These are phyloP conservation scores for Trichoderma sp. DNA, from an alignment of 2,329 filamentous ascomycete species.

Conservation along the genomic window DNA sequence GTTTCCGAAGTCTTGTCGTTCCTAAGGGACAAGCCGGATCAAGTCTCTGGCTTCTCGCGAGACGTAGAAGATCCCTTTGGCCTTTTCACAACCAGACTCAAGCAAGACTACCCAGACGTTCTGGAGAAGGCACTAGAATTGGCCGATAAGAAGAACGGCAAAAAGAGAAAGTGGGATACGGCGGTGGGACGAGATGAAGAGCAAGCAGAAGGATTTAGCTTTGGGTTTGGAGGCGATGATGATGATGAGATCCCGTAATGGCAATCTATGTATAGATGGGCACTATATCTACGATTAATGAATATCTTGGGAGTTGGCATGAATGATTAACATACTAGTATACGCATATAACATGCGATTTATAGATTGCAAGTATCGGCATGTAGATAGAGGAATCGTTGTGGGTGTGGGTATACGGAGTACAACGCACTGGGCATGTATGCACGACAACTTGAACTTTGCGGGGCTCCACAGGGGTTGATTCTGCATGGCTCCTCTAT, in stretches of 20 bases:
- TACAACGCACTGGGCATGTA: background rate
- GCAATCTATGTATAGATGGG: background rate
- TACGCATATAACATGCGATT: background rate
- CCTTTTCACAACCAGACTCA: conserved; percentile 71
- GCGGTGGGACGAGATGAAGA: conserved; percentile 53
- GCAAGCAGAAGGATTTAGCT: conserved; percentile 33
- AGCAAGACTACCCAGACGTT: conserved; percentile 63
- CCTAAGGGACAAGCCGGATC: conserved; percentile 76
- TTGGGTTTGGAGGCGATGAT: conserved; percentile 52
- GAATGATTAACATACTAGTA: background rate
- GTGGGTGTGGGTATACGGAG: background rate
- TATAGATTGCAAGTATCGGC: background rate
- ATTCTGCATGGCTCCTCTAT: background rate
- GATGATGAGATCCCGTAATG: conserved; percentile 45
- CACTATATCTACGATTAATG: background rate
- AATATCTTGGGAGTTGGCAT: background rate
- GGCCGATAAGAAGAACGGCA: conserved; percentile 63
- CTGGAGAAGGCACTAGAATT: conserved; percentile 65
- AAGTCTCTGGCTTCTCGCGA: conserved; percentile 82
- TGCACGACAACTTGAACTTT: background rate
- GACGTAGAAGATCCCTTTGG: conserved; percentile 71
- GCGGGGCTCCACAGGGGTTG: background rate
- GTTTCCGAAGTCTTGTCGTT: conserved; percentile 77
- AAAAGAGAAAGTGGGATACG: conserved; percentile 85
- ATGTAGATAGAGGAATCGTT: background rate